phyloP scores from a whole-genome alignment of 768 basidiomycete genomes.

The Termitomyces sp. region DNA sequence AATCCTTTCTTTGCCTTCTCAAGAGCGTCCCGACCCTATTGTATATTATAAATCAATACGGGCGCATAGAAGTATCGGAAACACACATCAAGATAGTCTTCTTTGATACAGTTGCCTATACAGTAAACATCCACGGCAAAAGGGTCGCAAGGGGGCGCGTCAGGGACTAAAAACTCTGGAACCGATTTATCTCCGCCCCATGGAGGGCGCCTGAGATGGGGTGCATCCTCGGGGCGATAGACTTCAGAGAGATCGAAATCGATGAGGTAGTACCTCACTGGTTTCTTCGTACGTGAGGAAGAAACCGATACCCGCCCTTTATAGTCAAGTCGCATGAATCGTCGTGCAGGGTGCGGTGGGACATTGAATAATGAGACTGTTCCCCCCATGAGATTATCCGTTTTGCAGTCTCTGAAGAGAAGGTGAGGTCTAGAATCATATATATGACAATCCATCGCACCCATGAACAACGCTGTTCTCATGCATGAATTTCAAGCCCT shows the following conservation, averaged over 20 bases:
- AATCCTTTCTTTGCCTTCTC: too few relatives aligned
- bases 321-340: not conserved
- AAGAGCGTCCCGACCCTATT: too few relatives aligned
- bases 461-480: not conserved
- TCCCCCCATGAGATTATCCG: not conserved
- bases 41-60: too few relatives aligned
- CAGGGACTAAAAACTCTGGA: too few relatives aligned
- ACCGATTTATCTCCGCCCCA: too few relatives aligned
- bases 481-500: not conserved
- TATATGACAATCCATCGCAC: not conserved
- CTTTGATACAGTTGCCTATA: too few relatives aligned
- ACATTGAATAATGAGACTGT: not conserved
- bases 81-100: too few relatives aligned
- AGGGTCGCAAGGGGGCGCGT: too few relatives aligned
- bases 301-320: not conserved
- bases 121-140: too few relatives aligned
- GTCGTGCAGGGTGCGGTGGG: not conserved
- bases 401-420: not conserved
- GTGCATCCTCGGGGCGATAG: not conserved
- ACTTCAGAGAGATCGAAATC: not conserved
- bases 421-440: not conserved
- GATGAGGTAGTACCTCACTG: not conserved
- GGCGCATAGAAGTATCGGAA: too few relatives aligned
- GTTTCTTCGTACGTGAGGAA: not conserved
- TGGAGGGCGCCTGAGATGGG: not conserved